Conservation (phyloP, 306 rosid species). For the Medicago ruthenica region DNA sequence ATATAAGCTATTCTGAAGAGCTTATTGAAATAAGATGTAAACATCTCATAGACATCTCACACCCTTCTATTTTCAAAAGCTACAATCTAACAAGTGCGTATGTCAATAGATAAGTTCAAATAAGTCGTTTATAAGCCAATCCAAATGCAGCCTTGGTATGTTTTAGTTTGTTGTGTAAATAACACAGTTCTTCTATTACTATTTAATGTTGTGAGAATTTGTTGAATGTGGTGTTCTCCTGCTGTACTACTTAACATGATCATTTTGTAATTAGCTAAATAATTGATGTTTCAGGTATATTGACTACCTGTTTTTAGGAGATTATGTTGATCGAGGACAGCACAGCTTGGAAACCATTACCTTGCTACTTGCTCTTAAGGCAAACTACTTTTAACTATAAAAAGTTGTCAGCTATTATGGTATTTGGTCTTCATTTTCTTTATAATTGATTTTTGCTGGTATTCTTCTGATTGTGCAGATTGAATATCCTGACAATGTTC, state of each 20-base stretch:
- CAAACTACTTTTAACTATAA: slow-evolving; percentile 46
- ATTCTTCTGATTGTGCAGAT: slow-evolving; percentile 70
- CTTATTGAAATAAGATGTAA: slow-evolving; percentile 11
- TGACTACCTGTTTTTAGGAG: slow-evolving; percentile 98
- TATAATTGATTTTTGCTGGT: slow-evolving; percentile 37
- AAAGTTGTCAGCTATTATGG: slow-evolving; percentile 33
- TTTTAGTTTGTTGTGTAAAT: slow-evolving; percentile 36
- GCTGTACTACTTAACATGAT: slow-evolving; percentile 35
- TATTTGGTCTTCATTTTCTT: slow-evolving; percentile 31
- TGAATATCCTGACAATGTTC: slow-evolving; percentile 94
- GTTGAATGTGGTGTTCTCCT: slow-evolving; percentile 21
- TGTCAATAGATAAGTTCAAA: slow-evolving; percentile 1
- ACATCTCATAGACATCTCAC: background rate
- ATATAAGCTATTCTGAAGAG: background rate
- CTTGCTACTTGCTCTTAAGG: slow-evolving; percentile 98
- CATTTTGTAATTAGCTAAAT: slow-evolving; percentile 37
- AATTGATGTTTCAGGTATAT: slow-evolving; percentile 74
- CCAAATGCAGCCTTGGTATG: slow-evolving; percentile 24
- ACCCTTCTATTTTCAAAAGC: background rate
- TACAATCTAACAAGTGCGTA: background rate
- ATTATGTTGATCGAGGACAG: slow-evolving; percentile 99
- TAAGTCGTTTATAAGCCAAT: slow-evolving; percentile 1
- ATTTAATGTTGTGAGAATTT: slow-evolving; percentile 31
- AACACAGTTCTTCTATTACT: slow-evolving; percentile 35
- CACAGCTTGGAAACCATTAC: slow-evolving; percentile 99